Evolutionary conservation across 129 eudicot species (phyloP).

Genomic region (Flaveria linearis): DNA sequence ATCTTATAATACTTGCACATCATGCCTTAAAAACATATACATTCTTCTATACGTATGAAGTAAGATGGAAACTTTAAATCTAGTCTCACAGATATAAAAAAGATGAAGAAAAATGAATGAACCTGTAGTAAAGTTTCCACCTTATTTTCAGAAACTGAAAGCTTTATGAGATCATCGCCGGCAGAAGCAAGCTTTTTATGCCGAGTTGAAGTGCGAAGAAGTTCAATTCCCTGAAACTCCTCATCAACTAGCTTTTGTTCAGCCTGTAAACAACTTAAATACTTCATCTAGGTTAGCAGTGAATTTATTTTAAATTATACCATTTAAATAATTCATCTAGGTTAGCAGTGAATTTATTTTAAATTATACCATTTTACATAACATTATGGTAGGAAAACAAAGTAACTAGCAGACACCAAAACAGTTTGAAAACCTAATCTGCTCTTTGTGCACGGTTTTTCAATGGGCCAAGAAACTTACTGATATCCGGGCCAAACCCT

Average conservation of each 20-base stretch:
- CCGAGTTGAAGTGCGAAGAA: slow-evolving; percentile 79
- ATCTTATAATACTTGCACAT: background rate
- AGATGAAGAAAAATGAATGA: background rate
- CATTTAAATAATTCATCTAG: slow-evolving; percentile 1
- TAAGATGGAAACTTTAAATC: background rate
- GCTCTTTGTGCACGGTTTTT: slow-evolving; percentile 74
- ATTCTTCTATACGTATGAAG: background rate
- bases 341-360: background rate
- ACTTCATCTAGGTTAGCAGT: background rate
- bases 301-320: background rate
- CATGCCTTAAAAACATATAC: background rate
- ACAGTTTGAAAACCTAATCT: slow-evolving; percentile 83
- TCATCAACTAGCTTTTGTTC: slow-evolving; percentile 91
- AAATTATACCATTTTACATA: background rate
- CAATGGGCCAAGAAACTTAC: slow-evolving; percentile 85
- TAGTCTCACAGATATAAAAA: background rate
- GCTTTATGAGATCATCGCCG: slow-evolving; percentile 90
- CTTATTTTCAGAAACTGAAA: slow-evolving; percentile 91
- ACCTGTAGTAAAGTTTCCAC: slow-evolving; percentile 94
- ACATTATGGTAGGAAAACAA: background rate
- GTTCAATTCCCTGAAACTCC: slow-evolving; percentile 89
- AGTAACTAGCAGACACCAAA: slow-evolving; percentile 62
- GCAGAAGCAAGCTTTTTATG: slow-evolving; percentile 94
- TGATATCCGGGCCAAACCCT: slow-evolving; percentile 96
- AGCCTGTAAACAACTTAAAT: slow-evolving; percentile 41